Conservation (phyloP, 176 grass and related monocot genomes). For the Echinochloa phyllopogon region DNA sequence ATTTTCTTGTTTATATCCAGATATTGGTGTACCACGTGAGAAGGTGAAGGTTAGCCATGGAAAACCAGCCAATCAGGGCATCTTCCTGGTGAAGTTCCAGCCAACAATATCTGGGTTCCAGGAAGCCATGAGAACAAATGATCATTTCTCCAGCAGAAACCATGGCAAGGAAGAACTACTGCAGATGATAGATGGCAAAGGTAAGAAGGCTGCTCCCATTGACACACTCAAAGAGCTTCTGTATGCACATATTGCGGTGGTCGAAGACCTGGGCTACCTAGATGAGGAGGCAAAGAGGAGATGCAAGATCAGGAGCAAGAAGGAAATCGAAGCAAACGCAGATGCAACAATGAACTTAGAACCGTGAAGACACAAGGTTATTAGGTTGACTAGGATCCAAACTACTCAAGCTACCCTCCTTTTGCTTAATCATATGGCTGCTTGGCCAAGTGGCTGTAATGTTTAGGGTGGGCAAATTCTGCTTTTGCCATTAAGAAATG, state of each 20-base stretch:
- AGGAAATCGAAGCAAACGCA: constrained; percentile 60
- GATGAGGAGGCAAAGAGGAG: constrained; percentile 67
- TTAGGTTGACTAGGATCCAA: constrained; percentile 18
- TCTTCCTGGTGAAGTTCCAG: constrained; percentile 70
- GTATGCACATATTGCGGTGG: constrained; percentile 62
- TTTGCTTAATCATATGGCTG: constrained; percentile 4
- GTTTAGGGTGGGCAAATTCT: background rate
- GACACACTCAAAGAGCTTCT: constrained; percentile 57
- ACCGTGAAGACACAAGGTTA: constrained; percentile 34
- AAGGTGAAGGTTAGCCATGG: constrained; percentile 60
- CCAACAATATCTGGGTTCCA: constrained; percentile 83
- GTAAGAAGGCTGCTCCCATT: constrained; percentile 35
- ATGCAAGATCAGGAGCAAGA: constrained; percentile 78
- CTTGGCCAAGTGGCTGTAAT: constrained; percentile 19
- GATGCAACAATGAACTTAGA: constrained; percentile 60
- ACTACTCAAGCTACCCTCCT: background rate
- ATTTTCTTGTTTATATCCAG: constrained; percentile 46
- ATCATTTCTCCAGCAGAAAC: constrained; percentile 54
- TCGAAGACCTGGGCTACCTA: constrained; percentile 68
- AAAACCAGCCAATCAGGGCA: constrained; percentile 56
- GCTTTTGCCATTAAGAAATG: constrained; percentile 1
- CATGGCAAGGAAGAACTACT: constrained; percentile 68
- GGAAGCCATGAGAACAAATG: constrained; percentile 64
- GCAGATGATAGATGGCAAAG: constrained; percentile 40
- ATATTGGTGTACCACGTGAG: constrained; percentile 53